Evolutionary conservation across 768 basidiomycete genomes (phyloP), one percentile per base, ranked within the genome.

Genomic region (Terana coerulea): DNA sequence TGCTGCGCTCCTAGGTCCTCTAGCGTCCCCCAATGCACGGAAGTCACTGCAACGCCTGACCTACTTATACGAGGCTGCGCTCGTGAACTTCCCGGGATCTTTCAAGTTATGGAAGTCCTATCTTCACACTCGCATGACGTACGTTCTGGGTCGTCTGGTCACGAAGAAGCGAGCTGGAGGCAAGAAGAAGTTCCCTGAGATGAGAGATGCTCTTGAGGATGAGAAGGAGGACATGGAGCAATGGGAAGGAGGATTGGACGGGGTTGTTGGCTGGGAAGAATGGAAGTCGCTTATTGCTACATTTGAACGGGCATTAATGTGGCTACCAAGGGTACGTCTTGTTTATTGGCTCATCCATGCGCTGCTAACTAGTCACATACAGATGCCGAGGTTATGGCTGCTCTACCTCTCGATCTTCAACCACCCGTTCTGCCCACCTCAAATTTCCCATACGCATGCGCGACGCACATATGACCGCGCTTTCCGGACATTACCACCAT

Each of bases 31-130:
- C 5, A 76, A 78, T 19, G 79, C 88, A 39, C 79, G 94, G 55
- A 75, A 83, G 37, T 84, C 84, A 24, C 72, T 98, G 6, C 92
- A 97, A 60, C 83, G 86, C 42, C 72, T 95, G 28, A 87, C 88
- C 2, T 94, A 90, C 67, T 78, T 97, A n/a, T 98, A 97, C 65
- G 97, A 99, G 69, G 76, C 91, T 17, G 95, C 95, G 0, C 78
- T 99, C 21, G 77, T 71, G 3, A 80, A 94, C 56, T 97, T 98
- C 62, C 88, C 95, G 0, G 82, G 79, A 10, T 91, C 87, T 2
- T 98, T 92, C 81, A 94, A 97, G 67, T 71, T 98, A 47, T 98
- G 97, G 97, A 94, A 92, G 64, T 80, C 90, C 0, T 99, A 99
- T 68, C 75, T 98, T 36, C 77, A 76, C 45, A 82, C 86, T 71